Evolutionary conservation across 1,284 basidiomycete genomes (phyloP), one percentile per base, ranked within the genome.

Genomic region (Chondrostereum purpureum): DNA sequence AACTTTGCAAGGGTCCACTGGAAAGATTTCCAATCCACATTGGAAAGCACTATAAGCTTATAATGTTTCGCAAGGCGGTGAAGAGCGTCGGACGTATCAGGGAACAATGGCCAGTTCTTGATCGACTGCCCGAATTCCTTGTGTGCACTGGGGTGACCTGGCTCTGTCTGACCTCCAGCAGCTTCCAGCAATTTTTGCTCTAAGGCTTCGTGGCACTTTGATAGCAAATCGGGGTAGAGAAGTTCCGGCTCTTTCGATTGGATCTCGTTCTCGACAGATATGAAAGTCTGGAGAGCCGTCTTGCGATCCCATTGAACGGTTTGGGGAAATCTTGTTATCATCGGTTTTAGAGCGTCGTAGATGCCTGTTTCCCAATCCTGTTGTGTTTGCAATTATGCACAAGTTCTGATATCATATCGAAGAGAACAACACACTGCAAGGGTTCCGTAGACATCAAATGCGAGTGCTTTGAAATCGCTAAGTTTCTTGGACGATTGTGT

Each of bases 301-400:
- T 71, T 60, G 49, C 70, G 71, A 16, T 70, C 59, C 72, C 77
- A 78, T 5, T 58, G 50, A n/a, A 66, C 63, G 5, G 69, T 61
- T 17, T 60, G 63, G 4, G 64, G 55, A 47, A 71, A 68, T 19
- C 62, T 62, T 34, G 66, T 59, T 34, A 84, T 69, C 31, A 84
- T 58, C 2, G 79, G 75, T 35, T 67, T 55, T 17, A 88, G 66
- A 0, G 65, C 71, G 10, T 66, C 56, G 58, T 73, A 75, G 38
- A 88, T 72, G 13, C 80, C 79, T 4, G 72, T 70, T 59, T 88
- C 83, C 83, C 84, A 88, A 58, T 88, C 80, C 78, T 83, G 17
- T n/a, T 16, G 18, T 20, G 10, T 20, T 14, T 33, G 19, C 27
- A 31, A 21, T 27, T 13, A 19, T 33, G 2, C 13, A 17, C 8